These are phyloP conservation scores for Aspergillus diversus DNA, from an alignment of 495 filamentous ascomycete genomes.

Conservation along the genomic window DNA sequence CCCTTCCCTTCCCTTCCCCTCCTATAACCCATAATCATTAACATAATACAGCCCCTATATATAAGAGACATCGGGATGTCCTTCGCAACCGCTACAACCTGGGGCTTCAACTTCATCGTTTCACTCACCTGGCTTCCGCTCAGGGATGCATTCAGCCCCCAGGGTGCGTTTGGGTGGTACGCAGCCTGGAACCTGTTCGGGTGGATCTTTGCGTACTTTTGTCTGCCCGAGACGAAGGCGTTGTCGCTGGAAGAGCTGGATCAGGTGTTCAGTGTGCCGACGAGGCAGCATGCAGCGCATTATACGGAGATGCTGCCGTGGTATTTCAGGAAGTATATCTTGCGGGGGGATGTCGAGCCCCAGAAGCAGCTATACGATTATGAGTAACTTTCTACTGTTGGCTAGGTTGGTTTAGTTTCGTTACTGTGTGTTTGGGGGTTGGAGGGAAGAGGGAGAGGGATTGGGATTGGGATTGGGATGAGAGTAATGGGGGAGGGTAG, in stretches of 20 bases:
- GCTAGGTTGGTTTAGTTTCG: too few species aligned
- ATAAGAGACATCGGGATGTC: conserved; percentile 73
- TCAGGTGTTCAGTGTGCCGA: conserved; percentile 57
- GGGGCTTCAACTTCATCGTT: conserved; percentile 58
- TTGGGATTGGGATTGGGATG: too few species aligned
- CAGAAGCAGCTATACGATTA: conserved; percentile 31
- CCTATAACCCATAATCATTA: neutral
- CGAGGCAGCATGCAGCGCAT: conserved; percentile 49
- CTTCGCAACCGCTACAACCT: conserved; percentile 56
- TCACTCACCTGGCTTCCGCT: conserved; percentile 61
- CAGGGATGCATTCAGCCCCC: conserved; percentile 49
- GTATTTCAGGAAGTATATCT: conserved; percentile 51
- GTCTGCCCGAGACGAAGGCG: conserved; percentile 61
- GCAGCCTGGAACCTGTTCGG: conserved; percentile 60
- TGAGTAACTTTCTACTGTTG: too few species aligned
- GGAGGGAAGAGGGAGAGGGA: too few species aligned
- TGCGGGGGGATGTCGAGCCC: conserved; percentile 26
- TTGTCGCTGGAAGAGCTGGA: conserved; percentile 56
- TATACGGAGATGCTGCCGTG: conserved; percentile 50
- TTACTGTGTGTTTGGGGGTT: too few species aligned
- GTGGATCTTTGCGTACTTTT: conserved; percentile 56
- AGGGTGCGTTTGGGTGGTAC: conserved; percentile 64
- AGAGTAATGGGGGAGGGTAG: too few species aligned
- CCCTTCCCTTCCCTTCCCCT: neutral
- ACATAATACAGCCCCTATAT: conserved; percentile 41